Evolutionary conservation across 2,329 filamentous ascomycete species (phyloP).

Genomic region (Penicillium sp.): DNA sequence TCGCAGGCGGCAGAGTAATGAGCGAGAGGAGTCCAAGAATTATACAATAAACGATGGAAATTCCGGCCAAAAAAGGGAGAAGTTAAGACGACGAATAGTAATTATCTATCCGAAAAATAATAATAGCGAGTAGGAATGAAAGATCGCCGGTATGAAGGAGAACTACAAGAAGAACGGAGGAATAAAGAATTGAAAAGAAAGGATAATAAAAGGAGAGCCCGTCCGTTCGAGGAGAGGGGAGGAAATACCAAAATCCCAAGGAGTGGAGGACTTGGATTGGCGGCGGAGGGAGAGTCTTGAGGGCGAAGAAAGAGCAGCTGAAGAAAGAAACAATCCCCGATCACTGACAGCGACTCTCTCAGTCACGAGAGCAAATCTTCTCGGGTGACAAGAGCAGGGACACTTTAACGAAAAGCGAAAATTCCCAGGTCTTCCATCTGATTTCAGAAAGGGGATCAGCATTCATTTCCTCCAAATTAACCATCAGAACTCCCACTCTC

Average conservation of each 20-base stretch:
- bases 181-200: slow-evolving; percentile 3
- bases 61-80: slow-evolving; percentile 5
- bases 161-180: not conserved
- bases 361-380: not conserved
- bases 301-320: not conserved
- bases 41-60: slow-evolving; percentile 1
- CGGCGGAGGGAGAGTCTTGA: slow-evolving; percentile 5
- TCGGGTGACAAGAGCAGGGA: not conserved
- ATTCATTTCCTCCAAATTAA: slow-evolving; percentile 7
- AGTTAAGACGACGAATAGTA: not conserved
- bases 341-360: not conserved
- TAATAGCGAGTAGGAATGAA: slow-evolving; percentile 11
- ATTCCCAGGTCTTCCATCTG: not conserved
- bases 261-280: slow-evolving; percentile 33
- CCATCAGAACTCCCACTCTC: not conserved
- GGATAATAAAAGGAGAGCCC: not conserved
- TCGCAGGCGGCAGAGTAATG: slow-evolving; percentile 18
- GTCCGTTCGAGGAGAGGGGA: not conserved
- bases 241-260: slow-evolving; percentile 26
- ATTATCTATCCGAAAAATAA: not conserved
- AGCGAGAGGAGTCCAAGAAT: not conserved
- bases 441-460: slow-evolving; percentile 11
- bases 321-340: not conserved
- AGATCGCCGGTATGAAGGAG: not conserved
- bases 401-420: not conserved